Base-by-base conservation (phyloP, 768 basidiomycete genomes). In the Mycena floridula region DNA sequence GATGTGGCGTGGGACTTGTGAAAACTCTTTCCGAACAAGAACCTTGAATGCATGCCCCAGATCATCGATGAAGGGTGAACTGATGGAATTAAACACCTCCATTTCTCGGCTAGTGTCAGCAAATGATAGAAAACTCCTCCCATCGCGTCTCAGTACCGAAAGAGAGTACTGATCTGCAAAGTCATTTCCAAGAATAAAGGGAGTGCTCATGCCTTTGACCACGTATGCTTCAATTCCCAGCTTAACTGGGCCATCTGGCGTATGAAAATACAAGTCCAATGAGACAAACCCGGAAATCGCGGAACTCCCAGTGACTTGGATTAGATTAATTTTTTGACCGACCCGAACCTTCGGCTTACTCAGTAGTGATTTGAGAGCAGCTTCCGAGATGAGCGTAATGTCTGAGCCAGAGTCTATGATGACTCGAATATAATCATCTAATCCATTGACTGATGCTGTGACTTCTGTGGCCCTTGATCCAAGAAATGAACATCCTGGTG, bases 171-270 rank as follows among this genome's bases (percentile, higher is more conserved):
- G 5, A 30, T 30, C 28, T 9, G 28, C 28, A 16, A 30, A 30
- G 16, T 30, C 28, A 30, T 30, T 30, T 30, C 64, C 64, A 5
- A 66, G 42, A 37, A 66, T 59, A 21, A 66, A 55, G 0, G 57
- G 56, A 0, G 59, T 56, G 0, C 56, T 45, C 61, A 62, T 62
- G 8, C 55, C 57, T 16, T 56, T 55, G n/a, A n/a, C n/a, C n/a
- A n/a, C n/a, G n/a, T n/a, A n/a, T n/a, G n/a, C n/a, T n/a, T n/a
- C n/a, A n/a, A 62, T 44, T 8, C 43, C 48, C 2, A 66, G 23
- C 38, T 52, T 45, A 1, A 68, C 55, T 0, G 48, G 45, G 1
- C 61, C 59, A 8, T 47, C 48, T 8, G 48, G 8, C 4, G 60
- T 60, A 15, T 53, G 28, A 38, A 65, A 59, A 25, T 25, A 47